phyloP scores from a whole-genome alignment of 345 rosid species.

The Atalantia buxifolia region DNA sequence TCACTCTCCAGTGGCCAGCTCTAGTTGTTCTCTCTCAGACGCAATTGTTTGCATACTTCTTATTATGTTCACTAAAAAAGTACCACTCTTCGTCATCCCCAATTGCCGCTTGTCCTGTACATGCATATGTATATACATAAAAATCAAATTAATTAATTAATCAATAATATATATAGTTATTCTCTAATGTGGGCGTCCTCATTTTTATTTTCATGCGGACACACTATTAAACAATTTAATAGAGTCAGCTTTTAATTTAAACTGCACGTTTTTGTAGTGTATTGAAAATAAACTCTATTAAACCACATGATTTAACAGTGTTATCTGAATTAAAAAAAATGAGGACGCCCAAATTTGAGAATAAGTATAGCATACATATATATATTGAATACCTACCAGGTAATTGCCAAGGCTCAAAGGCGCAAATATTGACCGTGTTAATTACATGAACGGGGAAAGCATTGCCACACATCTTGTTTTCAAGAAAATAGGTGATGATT shows the following conservation, averaged over 20 bases:
- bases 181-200: fast-evolving
- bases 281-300: too few species aligned
- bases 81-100: conserved; percentile 33
- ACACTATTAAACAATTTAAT: too few species aligned
- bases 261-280: too few species aligned
- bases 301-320: fast-evolving
- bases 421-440: conserved; percentile 12
- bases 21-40: conserved; percentile 32
- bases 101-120: background rate
- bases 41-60: conserved; percentile 15
- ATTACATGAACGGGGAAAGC: conserved; percentile 4
- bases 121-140: background rate
- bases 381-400: conserved; percentile 27
- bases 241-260: too few species aligned
- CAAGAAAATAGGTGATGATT: conserved; percentile 13
- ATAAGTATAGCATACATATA: too few species aligned
- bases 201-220: too few species aligned
- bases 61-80: conserved; percentile 25
- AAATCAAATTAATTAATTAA: background rate
- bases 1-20: conserved; percentile 43
- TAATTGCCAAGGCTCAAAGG: conserved; percentile 23
- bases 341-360: fast-evolving
- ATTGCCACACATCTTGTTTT: conserved; percentile 12
- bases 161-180: too few species aligned
- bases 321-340: too few species aligned